These are phyloP conservation scores for Proteromonas lacertae DNA, from an alignment of 352 stramenopile species.

Conservation along the genomic window DNA sequence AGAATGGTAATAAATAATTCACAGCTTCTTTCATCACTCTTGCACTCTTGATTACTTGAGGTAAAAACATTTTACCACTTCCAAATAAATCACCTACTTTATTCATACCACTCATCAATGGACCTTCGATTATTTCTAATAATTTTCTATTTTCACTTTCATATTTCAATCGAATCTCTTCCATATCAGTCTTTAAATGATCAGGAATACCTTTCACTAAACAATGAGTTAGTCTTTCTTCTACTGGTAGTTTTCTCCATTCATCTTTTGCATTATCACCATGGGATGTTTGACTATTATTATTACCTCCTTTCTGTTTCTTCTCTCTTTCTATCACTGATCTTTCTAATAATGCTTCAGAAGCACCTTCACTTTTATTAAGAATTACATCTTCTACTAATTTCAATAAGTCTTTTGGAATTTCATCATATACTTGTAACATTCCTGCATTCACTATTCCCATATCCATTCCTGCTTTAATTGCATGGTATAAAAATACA, in stretches of 20 bases:
- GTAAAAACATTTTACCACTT: constrained; percentile 86
- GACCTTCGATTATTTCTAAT: constrained; percentile 83
- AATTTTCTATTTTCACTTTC: constrained; percentile 20
- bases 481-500: constrained; percentile 74
- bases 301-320: constrained; percentile 27
- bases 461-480: constrained; percentile 84
- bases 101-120: constrained; percentile 92
- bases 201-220: constrained; percentile 86
- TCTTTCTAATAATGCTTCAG: constrained; percentile 51
- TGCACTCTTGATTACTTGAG: constrained; percentile 86
- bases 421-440: constrained; percentile 21
- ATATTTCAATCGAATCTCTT: constrained; percentile 39
- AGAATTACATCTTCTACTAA: constrained; percentile 34
- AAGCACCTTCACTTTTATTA: constrained; percentile 42
- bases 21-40: constrained; percentile 96
- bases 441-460: constrained; percentile 79
- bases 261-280: constrained; percentile 18
- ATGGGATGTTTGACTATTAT: constrained; percentile 28
- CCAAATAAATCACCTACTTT: constrained; percentile 80
- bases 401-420: constrained; percentile 8
- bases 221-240: constrained; percentile 61
- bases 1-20: constrained; percentile 77
- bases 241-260: constrained; percentile 50
- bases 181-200: constrained; percentile 67
- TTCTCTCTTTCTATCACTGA: constrained; percentile 43